These are phyloP conservation scores for Erodium chrysanthum DNA, from an alignment of 441 rosid species.

Conservation along the genomic window DNA sequence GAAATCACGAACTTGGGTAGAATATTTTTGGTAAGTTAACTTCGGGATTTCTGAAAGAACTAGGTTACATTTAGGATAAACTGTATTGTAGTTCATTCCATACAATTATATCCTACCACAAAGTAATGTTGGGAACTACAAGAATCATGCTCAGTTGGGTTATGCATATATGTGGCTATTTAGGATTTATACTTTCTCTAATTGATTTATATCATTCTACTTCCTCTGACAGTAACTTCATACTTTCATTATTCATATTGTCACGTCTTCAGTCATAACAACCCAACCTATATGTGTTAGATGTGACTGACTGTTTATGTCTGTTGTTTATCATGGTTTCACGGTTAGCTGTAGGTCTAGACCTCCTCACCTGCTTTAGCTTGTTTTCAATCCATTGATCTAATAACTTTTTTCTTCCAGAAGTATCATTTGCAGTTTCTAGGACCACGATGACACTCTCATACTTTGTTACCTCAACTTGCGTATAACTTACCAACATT, in stretches of 20 bases:
- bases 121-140: not conserved
- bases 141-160: not conserved
- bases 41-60: no score
- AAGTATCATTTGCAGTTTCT: conserved; percentile 1
- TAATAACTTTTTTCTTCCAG: not conserved
- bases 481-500: not conserved
- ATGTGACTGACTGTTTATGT: no score
- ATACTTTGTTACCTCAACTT: not conserved
- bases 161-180: no score
- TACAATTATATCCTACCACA: not conserved
- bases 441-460: not conserved
- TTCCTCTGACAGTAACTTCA: not conserved
- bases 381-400: not conserved
- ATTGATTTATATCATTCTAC: not conserved
- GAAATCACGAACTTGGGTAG: not conserved
- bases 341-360: not conserved
- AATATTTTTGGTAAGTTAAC: no score
- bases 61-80: no score
- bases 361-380: not conserved
- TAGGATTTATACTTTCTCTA: not conserved
- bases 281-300: no score
- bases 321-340: not conserved
- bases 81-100: not conserved
- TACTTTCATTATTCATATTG: not conserved
- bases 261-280: no score